Evolutionary conservation across 495 filamentous ascomycete species (phyloP), one percentile per base, ranked within the genome.

Genomic region (Staphylotrichum tortipilum): DNA sequence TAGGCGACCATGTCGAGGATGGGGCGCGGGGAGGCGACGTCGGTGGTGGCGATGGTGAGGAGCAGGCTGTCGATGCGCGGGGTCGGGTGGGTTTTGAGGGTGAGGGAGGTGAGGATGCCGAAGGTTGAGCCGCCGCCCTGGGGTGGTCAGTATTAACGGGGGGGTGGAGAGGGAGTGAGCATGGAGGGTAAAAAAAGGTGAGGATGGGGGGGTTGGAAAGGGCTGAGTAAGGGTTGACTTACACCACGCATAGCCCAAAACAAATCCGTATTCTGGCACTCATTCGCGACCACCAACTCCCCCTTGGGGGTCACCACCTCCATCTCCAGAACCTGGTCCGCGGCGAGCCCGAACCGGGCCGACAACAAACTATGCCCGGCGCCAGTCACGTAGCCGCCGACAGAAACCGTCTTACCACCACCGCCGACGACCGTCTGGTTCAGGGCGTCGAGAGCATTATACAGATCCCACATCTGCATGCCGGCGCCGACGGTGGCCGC

Each of bases 231-330:
- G 7, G n/a, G 7, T 1, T 31, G 1, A 59, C 71, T 64, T 56
- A 76, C 70, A 1, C 82, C 83, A 29, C 76, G 69, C 33, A 85
- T 68, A 8, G 83, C 83, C 81, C 80, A 86, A 61, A 81, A 86
- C 7, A 86, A 56, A 58, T 86, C 83, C 1, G 64, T 40, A 50
- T 84, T 73, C 52, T 78, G 65, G 46, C 72, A 75, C 39, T 76
- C 74, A 44, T 76, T 79, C 5, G 74, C 76, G 0, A 64, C 73
- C 24, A 83, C 43, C 15, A 78, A 68, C 1, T 76, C 63, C 0
- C 83, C 82, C 0, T 42, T 47, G 0, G 75, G 75, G 3, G 76
- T 79, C 4, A 86, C 73, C 0, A 86, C 66, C 48, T 83, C 77
- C 68, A 78, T 78, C 53, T 81, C 71, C 4, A 86, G 68, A 1